Evolutionary conservation across 1,284 basidiomycete species (phyloP), one percentile per base, ranked within the genome.

Genomic region (Boletus holoroseus): DNA sequence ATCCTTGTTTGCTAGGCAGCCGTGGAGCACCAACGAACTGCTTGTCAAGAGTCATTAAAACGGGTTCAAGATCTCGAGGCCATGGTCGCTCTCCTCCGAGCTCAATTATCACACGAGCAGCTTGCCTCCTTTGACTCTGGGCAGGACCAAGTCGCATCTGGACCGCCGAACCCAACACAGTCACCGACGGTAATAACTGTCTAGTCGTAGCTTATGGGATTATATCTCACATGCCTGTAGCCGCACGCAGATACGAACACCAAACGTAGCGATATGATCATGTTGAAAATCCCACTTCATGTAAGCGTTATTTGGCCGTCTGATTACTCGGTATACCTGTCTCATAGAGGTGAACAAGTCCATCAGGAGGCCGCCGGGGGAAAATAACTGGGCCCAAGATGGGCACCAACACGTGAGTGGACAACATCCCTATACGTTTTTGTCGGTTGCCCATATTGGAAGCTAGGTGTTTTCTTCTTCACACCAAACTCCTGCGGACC

Each of bases 231-330:
- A 26, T 28, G 2, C 27, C 2, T 22, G 18, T 39, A 62, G 58
- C 48, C 52, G 2, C 44, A 24, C 5, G 12, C 50, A 44, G 53
- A 58, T 27, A 15, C 44, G 9, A 45, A 35, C 15, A 4, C 51
- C n/a, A 47, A 53, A 27, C 58, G 56, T 13, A 63, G 30, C 35
- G 61, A 67, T 8, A 39, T 50, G 56, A 62, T 65, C 36, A 15
- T 60, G 9, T 37, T 63, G 30, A 65, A 57, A 52, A 63, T 67
- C 0, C 61, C 64, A 28, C 52, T 35, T 46, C 62, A 49, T 27
- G 61, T 67, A 26, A 53, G 61, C 44, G n/a, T 35, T 40, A 37
- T 11, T 43, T 26, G 2, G 7, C 30, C 12, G 5, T 38, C 22
- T 46, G 6, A 39, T 46, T 32, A 5, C 6, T 34, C 7, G 12